Base-by-base conservation (phyloP, 352 stramenopile genomes). In the Elongisporangium anandrum region DNA sequence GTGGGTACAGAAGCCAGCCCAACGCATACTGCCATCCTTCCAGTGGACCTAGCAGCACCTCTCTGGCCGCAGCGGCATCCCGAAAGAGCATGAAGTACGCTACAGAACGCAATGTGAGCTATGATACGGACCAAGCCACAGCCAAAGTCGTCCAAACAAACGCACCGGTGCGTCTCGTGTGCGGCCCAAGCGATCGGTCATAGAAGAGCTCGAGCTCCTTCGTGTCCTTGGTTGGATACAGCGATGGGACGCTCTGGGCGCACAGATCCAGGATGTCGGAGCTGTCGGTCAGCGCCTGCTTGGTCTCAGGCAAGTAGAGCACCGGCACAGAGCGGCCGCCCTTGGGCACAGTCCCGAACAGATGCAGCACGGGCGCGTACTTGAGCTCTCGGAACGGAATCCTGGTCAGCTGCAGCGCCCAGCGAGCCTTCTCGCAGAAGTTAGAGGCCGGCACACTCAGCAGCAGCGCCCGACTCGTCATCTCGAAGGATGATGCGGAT, bases 361-460 rank as follows among this genome's bases (percentile, higher is more conserved):
- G 79, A 22, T 63, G 64, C 48, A 88, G 67, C 52, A 82, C 34
- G 12, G 76, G 72, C 0, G 69, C 72, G 64, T 77, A 75, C 56
- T 75, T 79, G 41, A 70, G 62, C 65, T 88, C 79, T 0, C 52
- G 41, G 49, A 85, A 85, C 23, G 66, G 39, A 17, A 86, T 59
- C 0, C 70, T 60, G 3, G 70, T 70, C 5, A 81, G 29, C 22
- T 73, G 69, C 23, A 88, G 53, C 20, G 74, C 74, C 79, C 76
- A 86, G 6, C 79, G 72, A 34, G 76, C 72, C 60, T 88, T 88
- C 62, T 86, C 78, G 17, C 73, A 74, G 54, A 75, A 88, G 67
- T 80, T 88, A 45, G 74, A 86, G 19, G 68, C 69, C 2, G 75
- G 74, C 26, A 38, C 26, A 38, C 6, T 38, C 26, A 38, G 6